Percentiles rank a stretch among this genome's conserved stretches.
These are phyloP conservation scores for Myxozyma sirexii DNA, from an alignment of 805 yeast genomes.

Conservation along the genomic window DNA sequence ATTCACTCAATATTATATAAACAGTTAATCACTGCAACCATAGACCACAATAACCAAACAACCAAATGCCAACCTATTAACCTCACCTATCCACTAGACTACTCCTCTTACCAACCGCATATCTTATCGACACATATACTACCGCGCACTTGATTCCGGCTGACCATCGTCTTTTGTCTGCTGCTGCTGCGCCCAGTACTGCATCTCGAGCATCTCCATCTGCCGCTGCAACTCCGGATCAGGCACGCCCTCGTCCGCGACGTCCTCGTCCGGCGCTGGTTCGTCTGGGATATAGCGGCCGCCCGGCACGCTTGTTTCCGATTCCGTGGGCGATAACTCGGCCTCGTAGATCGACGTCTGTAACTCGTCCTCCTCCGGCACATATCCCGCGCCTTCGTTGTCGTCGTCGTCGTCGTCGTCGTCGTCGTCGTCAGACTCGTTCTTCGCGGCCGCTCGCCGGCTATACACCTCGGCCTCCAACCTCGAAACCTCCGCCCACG, in stretches of 20 bases:
- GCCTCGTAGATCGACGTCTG: constrained; percentile 3
- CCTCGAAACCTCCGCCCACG: constrained; percentile 31
- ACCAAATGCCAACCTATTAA: too few relatives aligned
- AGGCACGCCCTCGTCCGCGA: neutral
- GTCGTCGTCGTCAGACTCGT: neutral
- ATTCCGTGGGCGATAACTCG: neutral
- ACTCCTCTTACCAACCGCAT: too few relatives aligned
- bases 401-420: neutral
- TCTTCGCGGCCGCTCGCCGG: neutral
- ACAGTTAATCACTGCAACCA: too few relatives aligned
- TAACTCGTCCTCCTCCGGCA: too few relatives aligned
- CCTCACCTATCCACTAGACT: too few relatives aligned
- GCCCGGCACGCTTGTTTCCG: constrained; percentile 10
- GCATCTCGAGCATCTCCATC: constrained; percentile 17
- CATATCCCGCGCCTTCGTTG: too few relatives aligned
- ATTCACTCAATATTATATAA: too few relatives aligned
- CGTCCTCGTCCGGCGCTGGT: neutral
- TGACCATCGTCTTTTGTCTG: neutral
- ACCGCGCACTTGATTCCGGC: too few relatives aligned
- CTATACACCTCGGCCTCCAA: constrained; percentile 13
- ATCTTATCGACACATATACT: too few relatives aligned
- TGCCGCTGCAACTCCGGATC: constrained; percentile 15
- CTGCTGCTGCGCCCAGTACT: constrained; percentile 22
- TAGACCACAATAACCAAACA: too few relatives aligned
- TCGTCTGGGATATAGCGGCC: constrained; percentile 14